phyloP scores from a whole-genome alignment of 2,329 filamentous ascomycete species.

The Phaeosphaeria sp. region DNA sequence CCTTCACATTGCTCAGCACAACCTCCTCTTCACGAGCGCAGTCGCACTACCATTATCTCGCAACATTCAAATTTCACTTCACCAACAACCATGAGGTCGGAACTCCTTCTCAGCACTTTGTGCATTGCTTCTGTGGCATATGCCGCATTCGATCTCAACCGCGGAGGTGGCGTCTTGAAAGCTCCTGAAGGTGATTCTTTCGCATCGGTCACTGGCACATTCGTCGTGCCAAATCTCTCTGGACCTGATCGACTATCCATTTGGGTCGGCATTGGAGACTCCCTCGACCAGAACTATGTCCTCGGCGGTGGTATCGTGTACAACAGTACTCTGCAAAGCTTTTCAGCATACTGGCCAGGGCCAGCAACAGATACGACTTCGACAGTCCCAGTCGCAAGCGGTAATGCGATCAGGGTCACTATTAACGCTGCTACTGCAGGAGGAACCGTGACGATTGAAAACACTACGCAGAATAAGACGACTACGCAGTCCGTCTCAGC shows the following conservation, averaged over 20 bases:
- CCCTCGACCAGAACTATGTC: constrained; percentile 26
- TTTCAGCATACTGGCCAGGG: constrained; percentile 28
- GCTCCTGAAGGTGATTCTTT: constrained; percentile 32
- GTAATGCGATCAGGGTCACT: constrained; percentile 28
- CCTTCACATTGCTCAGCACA: neutral
- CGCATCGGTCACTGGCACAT: constrained; percentile 28
- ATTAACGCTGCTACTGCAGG: constrained; percentile 15
- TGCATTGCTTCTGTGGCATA: constrained; percentile 17
- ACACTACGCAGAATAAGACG: constrained; percentile 30
- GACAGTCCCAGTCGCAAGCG: constrained; percentile 23
- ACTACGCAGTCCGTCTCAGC: constrained; percentile 22
- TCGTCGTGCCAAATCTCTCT: constrained; percentile 27
- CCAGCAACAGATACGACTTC: constrained; percentile 24
- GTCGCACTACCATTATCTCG: neutral
- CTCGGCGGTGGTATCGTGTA: constrained; percentile 30
- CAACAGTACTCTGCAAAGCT: constrained; percentile 26
- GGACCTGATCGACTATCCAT: constrained; percentile 29
- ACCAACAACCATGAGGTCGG: constrained; percentile 19
- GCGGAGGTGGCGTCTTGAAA: constrained; percentile 33
- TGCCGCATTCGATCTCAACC: constrained; percentile 34
- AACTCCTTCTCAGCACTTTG: constrained; percentile 9
- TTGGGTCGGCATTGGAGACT: constrained; percentile 34
- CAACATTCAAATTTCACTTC: neutral
- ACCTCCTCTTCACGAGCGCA: neutral
- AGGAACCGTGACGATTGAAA: constrained; percentile 33